Evolutionary conservation across 139 green algal genomes (phyloP).

Genomic region (Penium margaritaceum): DNA sequence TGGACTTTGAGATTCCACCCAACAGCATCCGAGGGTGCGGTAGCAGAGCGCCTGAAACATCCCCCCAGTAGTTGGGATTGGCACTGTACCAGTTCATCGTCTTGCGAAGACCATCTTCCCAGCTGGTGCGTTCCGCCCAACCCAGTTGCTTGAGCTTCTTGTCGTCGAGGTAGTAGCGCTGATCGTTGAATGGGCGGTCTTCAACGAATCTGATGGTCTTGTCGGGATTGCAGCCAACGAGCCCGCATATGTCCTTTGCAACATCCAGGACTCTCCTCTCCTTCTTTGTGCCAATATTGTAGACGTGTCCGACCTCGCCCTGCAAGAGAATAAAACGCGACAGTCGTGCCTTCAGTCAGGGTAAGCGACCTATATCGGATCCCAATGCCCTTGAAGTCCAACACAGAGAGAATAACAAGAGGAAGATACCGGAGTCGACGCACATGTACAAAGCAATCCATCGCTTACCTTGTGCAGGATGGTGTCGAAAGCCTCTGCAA

Average conservation of each 20-base stretch:
- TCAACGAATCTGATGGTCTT: conserved; percentile 50
- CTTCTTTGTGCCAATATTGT: conserved; percentile 94
- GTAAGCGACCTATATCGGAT: no score
- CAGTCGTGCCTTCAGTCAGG: no score
- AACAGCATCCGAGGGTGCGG: conserved; percentile 23
- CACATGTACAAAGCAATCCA: no score
- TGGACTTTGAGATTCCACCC: background rate
- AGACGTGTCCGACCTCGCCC: conserved; percentile 65
- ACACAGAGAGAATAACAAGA: no score
- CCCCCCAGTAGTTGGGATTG: conserved; percentile 68
- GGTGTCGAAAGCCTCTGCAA: conserved; percentile 54
- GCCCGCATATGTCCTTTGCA: conserved; percentile 49
- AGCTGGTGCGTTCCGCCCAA: conserved; percentile 77
- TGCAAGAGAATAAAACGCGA: no score
- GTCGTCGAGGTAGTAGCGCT: conserved; percentile 87
- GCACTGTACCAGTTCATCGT: conserved; percentile 87
- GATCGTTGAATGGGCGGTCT: conserved; percentile 58
- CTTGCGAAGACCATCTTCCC: conserved; percentile 82
- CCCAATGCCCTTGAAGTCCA: no score
- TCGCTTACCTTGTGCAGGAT: conserved; percentile 45
- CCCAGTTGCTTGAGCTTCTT: conserved; percentile 82
- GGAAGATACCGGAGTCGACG: no score
- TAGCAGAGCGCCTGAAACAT: conserved; percentile 53
- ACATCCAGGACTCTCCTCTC: conserved; percentile 87
- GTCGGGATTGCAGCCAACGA: conserved; percentile 56